phyloP scores from a whole-genome alignment of 2,329 filamentous ascomycete genomes.

The Bimuria novae-zelandiae region DNA sequence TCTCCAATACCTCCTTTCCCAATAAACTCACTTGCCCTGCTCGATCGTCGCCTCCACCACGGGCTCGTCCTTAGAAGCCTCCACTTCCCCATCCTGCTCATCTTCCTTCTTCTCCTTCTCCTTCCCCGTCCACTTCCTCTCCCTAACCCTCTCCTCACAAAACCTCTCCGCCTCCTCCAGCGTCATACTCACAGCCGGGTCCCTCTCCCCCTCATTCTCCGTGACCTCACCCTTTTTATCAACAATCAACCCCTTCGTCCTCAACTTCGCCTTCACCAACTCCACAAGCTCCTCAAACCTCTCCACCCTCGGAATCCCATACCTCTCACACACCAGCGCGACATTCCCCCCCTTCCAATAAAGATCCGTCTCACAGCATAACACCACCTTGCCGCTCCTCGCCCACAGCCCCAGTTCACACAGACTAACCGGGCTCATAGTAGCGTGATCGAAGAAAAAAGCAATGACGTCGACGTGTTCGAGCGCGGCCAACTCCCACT shows the following conservation, averaged over 20 bases:
- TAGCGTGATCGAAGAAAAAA: not conserved
- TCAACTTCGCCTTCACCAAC: constrained; percentile 41
- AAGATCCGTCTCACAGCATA: constrained; percentile 59
- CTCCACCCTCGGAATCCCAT: constrained; percentile 52
- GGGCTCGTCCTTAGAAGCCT: too few species aligned
- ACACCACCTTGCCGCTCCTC: constrained; percentile 41
- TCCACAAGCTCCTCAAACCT: constrained; percentile 49
- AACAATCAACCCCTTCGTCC: constrained; percentile 30
- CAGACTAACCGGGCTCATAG: not conserved
- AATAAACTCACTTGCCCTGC: not conserved
- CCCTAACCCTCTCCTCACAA: not conserved
- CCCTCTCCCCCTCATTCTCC: not conserved
- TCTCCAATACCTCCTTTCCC: not conserved
- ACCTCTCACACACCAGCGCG: constrained; percentile 58
- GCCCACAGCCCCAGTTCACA: not conserved
- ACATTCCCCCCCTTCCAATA: constrained; percentile 67
- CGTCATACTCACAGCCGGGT: not conserved
- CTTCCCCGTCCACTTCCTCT: not conserved
- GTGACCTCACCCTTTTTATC: constrained; percentile 21
- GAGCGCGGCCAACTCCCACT: constrained; percentile 66
- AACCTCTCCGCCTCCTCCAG: not conserved
- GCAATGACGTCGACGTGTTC: constrained; percentile 59
- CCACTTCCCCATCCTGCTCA: too few species aligned
- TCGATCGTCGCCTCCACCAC: not conserved
- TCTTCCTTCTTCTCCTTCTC: too few species aligned